Base-by-base conservation (phyloP, 2,329 filamentous ascomycete species). In the Diplodia scrobiculata region DNA sequence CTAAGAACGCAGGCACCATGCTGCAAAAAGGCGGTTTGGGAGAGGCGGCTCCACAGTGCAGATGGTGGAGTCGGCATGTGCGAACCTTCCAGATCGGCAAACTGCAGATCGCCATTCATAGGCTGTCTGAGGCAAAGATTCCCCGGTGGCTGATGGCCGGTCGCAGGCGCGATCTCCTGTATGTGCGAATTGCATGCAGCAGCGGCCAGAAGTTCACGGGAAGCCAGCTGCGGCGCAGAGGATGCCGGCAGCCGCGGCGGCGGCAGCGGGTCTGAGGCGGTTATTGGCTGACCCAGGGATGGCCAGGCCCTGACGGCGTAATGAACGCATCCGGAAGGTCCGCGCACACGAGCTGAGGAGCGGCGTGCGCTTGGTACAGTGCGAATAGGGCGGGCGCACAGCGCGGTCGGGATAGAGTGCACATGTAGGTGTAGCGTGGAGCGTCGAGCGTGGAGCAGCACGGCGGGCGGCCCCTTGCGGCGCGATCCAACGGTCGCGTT, bases 341-440 rank as follows among this genome's bases (percentile, higher is more conserved):
- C 45, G 58, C 58, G 58, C 45, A 62, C 58, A 62, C 58, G 58
- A 36, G 58, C 58, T 34, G 11, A 13, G n/a, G 58, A 27, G 45
- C 45, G 58, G 45, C 41, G 58, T 29, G 45, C 19, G 55, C 55
- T 32, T 47, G 55, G 55, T 48, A 58, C 34, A 36, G 53, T 32
- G 19, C 41, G 38, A 27, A 45, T 25, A 27, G 32, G 19, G 41
- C 25, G 36, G 11, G 29, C 52, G 19, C 32, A 13, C 50, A 17
- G 53, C 34, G 55, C 48, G 55, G 58, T 62, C n/a, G 45, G 58
- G 58, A 62, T 62, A 62, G 58, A 62, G 58, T 62, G 58, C 51
- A 34, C 29, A 41, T 58, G 53, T 58, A 25, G 38, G 38, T 47
- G 55, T 60, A 60, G 55, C 55, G 55, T 60, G 38, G 38, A 41